Percentiles rank a stretch among this genome's conserved stretches.
Conservation (phyloP, 2,329 filamentous ascomycete species). For the Diaporthe sp. region DNA sequence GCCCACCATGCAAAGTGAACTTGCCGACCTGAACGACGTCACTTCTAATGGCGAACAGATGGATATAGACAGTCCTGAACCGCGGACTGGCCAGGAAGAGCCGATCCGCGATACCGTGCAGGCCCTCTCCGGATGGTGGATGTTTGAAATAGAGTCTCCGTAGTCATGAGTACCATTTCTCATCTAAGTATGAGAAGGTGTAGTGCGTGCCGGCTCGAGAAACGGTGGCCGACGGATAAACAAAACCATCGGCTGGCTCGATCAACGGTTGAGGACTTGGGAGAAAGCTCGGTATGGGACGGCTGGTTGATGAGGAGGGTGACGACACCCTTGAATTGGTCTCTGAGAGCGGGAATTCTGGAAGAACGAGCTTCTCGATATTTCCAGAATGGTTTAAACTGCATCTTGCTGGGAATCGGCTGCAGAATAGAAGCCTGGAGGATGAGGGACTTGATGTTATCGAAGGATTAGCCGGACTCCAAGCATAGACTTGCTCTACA, state of each 20-base stretch:
- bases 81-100: not conserved
- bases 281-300: not conserved
- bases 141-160: not conserved
- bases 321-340: too few species aligned
- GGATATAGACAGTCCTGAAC: not conserved
- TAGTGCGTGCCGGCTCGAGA: not conserved
- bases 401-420: too few species aligned
- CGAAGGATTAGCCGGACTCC: too few species aligned
- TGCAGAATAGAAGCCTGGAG: too few species aligned
- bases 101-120: constrained; percentile 1
- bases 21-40: not conserved
- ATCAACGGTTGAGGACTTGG: not conserved
- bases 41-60: not conserved
- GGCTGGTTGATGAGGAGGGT: not conserved
- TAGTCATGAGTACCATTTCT: not conserved
- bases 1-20: not conserved
- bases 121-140: not conserved
- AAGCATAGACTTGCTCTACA: not conserved
- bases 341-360: not conserved
- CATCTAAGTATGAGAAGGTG: not conserved
- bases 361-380: not conserved
- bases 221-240: not conserved
- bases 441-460: too few species aligned
- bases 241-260: not conserved
- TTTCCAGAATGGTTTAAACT: too few species aligned